Base-by-base conservation (phyloP, 1,284 basidiomycete genomes). In the Ustilago loliicola region DNA sequence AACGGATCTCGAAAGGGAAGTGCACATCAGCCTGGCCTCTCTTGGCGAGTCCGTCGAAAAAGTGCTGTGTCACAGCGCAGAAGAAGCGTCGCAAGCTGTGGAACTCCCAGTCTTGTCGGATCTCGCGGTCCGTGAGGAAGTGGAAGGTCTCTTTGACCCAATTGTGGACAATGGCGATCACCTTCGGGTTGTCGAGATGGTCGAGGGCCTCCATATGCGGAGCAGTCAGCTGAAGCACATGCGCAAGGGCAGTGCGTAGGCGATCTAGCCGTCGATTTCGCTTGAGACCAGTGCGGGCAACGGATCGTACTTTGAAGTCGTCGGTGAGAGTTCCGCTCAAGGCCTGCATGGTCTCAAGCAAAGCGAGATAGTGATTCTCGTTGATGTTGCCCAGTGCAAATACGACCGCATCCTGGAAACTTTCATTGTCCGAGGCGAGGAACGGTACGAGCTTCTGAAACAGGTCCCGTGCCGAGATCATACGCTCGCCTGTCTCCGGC, bases 371-470 rank as follows among this genome's bases (percentile, higher is more conserved):
- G 1, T 91, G 91, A 71, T 89, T 89, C 13, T 90, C 89, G 17
- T 94, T 93, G 81, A 96, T 93, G 32, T 92, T 92, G 78, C 95
- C 95, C 80, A 97, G 92, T 62, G 94, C 94, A 50, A 93, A 88
- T 5, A 96, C 93, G 19, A 94, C 94, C 0, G 92, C 91, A 82
- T 96, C 93, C 60, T 94, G 90, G 86, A 96, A 96, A 1, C 90
- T 88, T 8, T 90, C 90, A 82, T 93, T 92, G 79, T 96, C 95
- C 19, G 93, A 94, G 63, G 94, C 93, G 60, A 98, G 89, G 84
- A 95, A 93, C 6, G 93, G 93, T 2, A 93, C 92, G 56, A 97
- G 89, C 81, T 94, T 93, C 70, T 92, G 90, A 86, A 98, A 95
- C 19, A 97, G 87, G 30, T 83, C 80, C 19, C 93, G 90, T 1